Evolutionary conservation across 192 early-diverging fungal genomes (phyloP).

Genomic region (Backusella tuberculispora): DNA sequence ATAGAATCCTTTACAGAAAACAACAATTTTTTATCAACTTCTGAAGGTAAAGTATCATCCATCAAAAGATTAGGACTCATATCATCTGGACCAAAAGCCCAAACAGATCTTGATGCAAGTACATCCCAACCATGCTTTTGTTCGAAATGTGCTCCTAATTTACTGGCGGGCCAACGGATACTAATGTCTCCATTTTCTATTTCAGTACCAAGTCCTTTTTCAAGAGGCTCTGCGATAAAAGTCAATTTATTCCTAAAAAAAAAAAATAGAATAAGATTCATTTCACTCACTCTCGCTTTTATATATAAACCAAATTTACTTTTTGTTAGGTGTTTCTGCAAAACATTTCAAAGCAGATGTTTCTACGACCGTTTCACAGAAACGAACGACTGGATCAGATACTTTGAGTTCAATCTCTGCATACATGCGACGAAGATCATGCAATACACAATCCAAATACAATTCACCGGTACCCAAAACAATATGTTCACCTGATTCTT

Average conservation of each 20-base stretch:
- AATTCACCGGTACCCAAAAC: constrained; percentile 94
- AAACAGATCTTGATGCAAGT: constrained; percentile 88
- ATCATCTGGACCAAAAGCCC: constrained; percentile 97
- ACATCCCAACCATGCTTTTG: constrained; percentile 94
- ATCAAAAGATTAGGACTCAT: constrained; percentile 91
- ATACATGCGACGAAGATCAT: constrained; percentile 92
- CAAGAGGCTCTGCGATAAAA: constrained; percentile 94
- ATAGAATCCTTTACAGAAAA: constrained; percentile 82
- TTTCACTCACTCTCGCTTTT: neutral
- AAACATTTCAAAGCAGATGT: constrained; percentile 93
- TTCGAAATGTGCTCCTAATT: constrained; percentile 82
- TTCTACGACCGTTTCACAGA: constrained; percentile 95
- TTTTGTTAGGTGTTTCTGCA: constrained; percentile 98
- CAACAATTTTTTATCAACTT: constrained; percentile 87
- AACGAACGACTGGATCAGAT: constrained; percentile 94
- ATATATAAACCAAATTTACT: constrained; percentile 56
- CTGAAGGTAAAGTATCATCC: constrained; percentile 94
- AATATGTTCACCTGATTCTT: constrained; percentile 98
- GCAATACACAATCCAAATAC: constrained; percentile 95
- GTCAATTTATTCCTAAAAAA: constrained; percentile 87
- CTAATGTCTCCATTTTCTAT: constrained; percentile 82
- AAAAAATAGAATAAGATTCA: neutral
- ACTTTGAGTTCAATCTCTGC: constrained; percentile 98
- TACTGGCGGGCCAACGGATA: constrained; percentile 71
- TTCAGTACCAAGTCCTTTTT: constrained; percentile 89